Percentiles rank a stretch among this genome's conserved stretches.
Evolutionary conservation across 2,329 filamentous ascomycete species (phyloP).

Genomic region (Ceratocystis eucalypticola): DNA sequence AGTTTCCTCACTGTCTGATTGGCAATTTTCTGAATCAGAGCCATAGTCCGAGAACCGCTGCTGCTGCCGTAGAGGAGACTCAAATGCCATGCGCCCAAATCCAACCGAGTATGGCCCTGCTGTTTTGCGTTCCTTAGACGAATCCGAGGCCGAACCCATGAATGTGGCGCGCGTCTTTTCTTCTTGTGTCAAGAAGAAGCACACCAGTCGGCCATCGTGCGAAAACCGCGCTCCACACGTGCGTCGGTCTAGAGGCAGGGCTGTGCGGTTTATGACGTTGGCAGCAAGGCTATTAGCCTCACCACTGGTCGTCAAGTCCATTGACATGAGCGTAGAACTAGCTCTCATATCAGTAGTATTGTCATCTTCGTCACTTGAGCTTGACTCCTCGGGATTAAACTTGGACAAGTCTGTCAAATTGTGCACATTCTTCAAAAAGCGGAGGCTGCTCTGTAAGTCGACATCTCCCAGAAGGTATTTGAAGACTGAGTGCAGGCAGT

Average conservation of each 20-base stretch:
- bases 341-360: conserved; percentile 49
- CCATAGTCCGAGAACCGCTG: conserved; percentile 37
- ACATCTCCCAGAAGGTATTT: conserved; percentile 51
- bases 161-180: conserved; percentile 41
- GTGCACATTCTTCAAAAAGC: conserved; percentile 46
- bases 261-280: conserved; percentile 23
- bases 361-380: conserved; percentile 65
- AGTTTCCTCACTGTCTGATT: conserved; percentile 27
- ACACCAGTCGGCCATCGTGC: conserved; percentile 48
- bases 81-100: conserved; percentile 42
- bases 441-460: conserved; percentile 46
- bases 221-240: conserved; percentile 49
- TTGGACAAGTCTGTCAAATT: conserved; percentile 43
- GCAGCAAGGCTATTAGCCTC: conserved; percentile 36
- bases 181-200: conserved; percentile 57
- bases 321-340: conserved; percentile 46
- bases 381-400: conserved; percentile 52
- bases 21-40: conserved; percentile 34
- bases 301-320: conserved; percentile 43
- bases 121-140: conserved; percentile 31
- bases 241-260: conserved; percentile 43
- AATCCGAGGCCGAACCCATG: conserved; percentile 1
- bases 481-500: conserved; percentile 48
- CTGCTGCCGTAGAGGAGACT: conserved; percentile 35
- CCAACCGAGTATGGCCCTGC: conserved; percentile 44